Base-by-base conservation (phyloP, 768 basidiomycete species). In the Termitomyces sp. region DNA sequence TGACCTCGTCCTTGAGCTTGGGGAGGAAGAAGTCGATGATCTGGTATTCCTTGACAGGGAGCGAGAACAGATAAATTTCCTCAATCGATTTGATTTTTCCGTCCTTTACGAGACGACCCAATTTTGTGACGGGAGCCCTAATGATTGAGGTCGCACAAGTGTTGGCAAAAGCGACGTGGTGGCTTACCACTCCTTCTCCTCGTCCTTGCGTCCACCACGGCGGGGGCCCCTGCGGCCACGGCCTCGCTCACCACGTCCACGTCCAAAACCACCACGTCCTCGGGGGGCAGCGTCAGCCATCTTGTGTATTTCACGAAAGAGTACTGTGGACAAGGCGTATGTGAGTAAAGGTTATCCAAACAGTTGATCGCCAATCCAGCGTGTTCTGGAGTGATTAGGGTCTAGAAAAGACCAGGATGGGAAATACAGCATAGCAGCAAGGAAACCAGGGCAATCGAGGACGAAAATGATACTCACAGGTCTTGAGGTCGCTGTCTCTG, bases 1-100 rank as follows among this genome's bases (percentile, higher is more conserved):
- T 99, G 64, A 99, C 97, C 74, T 97, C 94, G 67, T 95, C 97
- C 84, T 99, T 99, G 78, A 99, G 90, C 73, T 92, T 92, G 67
- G 97, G 97, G 48, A 98, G 85, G 92, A 99, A 98, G 74, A 89
- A 87, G 81, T 99, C 97, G 82, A 99, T 90, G 76, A 99, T 97
- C 77, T 99, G 97, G 83, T 79, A 98, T 78, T 99, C 97, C 79
- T 98, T 99, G 76, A 99, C 91, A 60, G 96, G 95, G 63, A 99
- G 90, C 27, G 97, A 99, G 87, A 98, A 99, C 71, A 99, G 94
- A 79, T 98, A 99, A 76, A 98, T 98, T 73, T 99, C 97, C 74
- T 99, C 97, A 85, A 99, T 95, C 48, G 94, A 97, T 79, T 96
- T 98, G 81, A 99, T 98, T 80, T 98, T 98, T 66, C 96, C 96